These are phyloP conservation scores for Solanum etuberosum DNA, from an alignment of 257 asterid genomes.

Conservation along the genomic window DNA sequence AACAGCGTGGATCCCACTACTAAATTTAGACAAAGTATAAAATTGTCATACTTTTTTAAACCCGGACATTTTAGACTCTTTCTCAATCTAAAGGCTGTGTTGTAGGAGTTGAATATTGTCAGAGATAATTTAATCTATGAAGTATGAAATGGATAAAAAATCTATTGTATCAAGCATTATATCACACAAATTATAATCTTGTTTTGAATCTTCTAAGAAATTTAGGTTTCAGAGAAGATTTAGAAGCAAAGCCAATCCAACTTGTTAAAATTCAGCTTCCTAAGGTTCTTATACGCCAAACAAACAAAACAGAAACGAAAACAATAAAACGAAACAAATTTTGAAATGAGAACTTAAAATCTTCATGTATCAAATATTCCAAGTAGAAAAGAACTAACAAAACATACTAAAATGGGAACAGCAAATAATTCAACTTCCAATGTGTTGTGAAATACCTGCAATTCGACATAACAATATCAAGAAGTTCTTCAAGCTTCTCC, in stretches of 20 bases:
- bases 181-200: background rate
- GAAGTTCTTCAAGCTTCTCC: conserved; percentile 57
- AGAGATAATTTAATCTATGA: background rate
- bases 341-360: background rate
- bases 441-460: conserved; percentile 47
- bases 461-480: conserved; percentile 36
- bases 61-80: background rate
- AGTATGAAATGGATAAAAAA: background rate
- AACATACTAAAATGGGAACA: background rate
- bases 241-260: background rate
- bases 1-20: background rate
- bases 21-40: background rate
- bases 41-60: background rate
- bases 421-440: background rate
- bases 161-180: background rate
- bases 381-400: background rate
- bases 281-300: background rate
- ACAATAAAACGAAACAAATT: background rate
- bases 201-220: background rate
- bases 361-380: background rate
- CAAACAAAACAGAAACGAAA: background rate
- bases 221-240: background rate
- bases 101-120: background rate
- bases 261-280: background rate
- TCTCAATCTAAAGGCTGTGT: background rate